Percentiles rank a stretch among this genome's conserved stretches.
phyloP scores from a whole-genome alignment of 2,329 filamentous ascomycete species.

The Ceratocystis destructans region DNA sequence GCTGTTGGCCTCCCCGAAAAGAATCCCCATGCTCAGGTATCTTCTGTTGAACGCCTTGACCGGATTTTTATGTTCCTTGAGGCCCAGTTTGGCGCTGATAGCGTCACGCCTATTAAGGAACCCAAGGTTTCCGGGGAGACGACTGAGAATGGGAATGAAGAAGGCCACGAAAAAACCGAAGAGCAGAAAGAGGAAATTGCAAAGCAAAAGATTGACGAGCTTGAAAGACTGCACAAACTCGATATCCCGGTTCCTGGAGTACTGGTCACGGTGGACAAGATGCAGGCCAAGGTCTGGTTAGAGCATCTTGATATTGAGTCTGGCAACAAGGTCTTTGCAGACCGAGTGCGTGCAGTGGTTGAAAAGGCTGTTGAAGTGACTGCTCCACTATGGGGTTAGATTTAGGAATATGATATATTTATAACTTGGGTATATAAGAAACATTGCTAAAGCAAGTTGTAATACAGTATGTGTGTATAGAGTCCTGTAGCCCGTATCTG shows the following conservation, averaged over 20 bases:
- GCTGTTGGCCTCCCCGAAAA: slow-evolving; percentile 26
- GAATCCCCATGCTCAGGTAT: slow-evolving; percentile 62
- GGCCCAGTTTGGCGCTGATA: slow-evolving; percentile 80
- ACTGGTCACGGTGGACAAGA: slow-evolving; percentile 74
- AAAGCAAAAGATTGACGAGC: slow-evolving; percentile 49
- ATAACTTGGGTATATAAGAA: not conserved
- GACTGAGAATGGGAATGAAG: slow-evolving; percentile 24
- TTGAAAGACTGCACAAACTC: slow-evolving; percentile 64
- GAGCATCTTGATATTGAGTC: slow-evolving; percentile 88
- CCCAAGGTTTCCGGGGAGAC: slow-evolving; percentile 35
- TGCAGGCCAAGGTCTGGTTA: slow-evolving; percentile 78
- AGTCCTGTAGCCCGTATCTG: not conserved
- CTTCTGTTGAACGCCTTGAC: slow-evolving; percentile 62
- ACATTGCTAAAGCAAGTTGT: not conserved
- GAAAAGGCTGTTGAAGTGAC: slow-evolving; percentile 82
- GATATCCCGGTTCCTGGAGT: slow-evolving; percentile 87
- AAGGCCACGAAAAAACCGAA: slow-evolving; percentile 24
- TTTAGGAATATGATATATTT: not conserved
- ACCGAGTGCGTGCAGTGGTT: slow-evolving; percentile 76
- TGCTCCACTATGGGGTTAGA: slow-evolving; percentile 52
- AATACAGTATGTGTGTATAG: not conserved
- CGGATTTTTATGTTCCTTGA: slow-evolving; percentile 93
- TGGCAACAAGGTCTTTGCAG: slow-evolving; percentile 59
- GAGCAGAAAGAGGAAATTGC: slow-evolving; percentile 37
- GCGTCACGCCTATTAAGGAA: slow-evolving; percentile 60